A percentile compares a stretch with the other conserved stretches of the same genome.
phyloP scores from a whole-genome alignment of 345 rosid species.

The Atalantia buxifolia region DNA sequence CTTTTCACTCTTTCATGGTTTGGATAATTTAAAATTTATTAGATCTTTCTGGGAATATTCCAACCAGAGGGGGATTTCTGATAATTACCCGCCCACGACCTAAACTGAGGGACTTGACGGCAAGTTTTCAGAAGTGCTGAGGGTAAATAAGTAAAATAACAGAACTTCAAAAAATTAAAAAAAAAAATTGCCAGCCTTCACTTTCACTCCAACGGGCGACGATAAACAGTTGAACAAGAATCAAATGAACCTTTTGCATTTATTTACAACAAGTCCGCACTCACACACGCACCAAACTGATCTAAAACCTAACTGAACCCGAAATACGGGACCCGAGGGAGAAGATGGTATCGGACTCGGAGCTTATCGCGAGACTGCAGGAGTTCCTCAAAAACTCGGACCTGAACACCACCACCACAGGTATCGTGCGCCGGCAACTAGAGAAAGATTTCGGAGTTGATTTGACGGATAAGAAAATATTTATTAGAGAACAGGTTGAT shows the following conservation, averaged over 20 bases:
- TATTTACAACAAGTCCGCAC: not conserved
- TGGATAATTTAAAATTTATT: not conserved
- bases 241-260: not conserved
- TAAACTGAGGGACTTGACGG: not conserved
- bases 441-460: constrained; percentile 46
- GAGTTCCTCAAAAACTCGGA: constrained; percentile 40
- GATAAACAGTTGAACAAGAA: constrained; percentile 20
- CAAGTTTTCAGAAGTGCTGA: not conserved
- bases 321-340: not conserved
- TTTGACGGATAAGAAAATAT: constrained; percentile 41
- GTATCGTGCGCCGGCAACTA: constrained; percentile 36
- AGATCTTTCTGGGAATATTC: not conserved
- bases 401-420: constrained; percentile 46
- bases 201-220: constrained; percentile 11
- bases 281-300: too few relatives aligned
- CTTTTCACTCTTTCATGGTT: too few relatives aligned
- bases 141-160: not conserved
- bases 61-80: not conserved
- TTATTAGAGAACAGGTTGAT: constrained; percentile 49
- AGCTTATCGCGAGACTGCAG: constrained; percentile 32
- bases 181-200: not conserved
- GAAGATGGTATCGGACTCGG: constrained; percentile 46
- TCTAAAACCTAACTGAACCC: not conserved
- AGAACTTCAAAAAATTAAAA: not conserved
- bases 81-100: not conserved